Evolutionary conservation across 768 basidiomycete genomes (phyloP).

Genomic region (Tricholomella constricta): DNA sequence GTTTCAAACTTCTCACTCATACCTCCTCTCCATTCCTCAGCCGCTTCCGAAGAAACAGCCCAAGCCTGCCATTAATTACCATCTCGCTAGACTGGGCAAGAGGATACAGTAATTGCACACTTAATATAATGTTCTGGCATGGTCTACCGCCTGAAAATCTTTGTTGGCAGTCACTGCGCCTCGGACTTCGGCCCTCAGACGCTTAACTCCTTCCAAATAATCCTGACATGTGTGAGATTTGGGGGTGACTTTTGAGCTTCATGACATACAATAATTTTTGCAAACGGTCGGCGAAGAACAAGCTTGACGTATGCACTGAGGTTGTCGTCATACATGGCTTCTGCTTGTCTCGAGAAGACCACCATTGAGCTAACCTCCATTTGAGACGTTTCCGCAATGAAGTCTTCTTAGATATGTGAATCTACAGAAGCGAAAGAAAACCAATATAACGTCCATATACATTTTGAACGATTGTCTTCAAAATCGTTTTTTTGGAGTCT

Average conservation of each 20-base stretch:
- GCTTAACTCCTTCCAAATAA: slow-evolving; percentile 91
- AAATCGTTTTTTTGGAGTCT: too few species aligned
- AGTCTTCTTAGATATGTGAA: slow-evolving; percentile 37
- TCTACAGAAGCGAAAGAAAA: slow-evolving; percentile 48
- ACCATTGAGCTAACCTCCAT: slow-evolving; percentile 66
- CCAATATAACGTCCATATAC: too few species aligned
- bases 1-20: background rate
- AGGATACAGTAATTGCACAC: slow-evolving; percentile 58
- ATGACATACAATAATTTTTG: slow-evolving; percentile 76
- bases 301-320: slow-evolving; percentile 84
- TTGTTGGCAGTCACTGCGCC: background rate
- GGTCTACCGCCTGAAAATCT: background rate
- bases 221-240: slow-evolving; percentile 62
- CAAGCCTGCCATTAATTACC: slow-evolving; percentile 85
- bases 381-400: slow-evolving; percentile 78
- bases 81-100: slow-evolving; percentile 79
- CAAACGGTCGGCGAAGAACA: slow-evolving; percentile 82
- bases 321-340: slow-evolving; percentile 88
- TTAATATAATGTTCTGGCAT: background rate
- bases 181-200: slow-evolving; percentile 41
- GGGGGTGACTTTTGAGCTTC: background rate
- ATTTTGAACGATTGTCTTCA: too few species aligned
- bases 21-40: slow-evolving; percentile 36
- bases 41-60: slow-evolving; percentile 68
- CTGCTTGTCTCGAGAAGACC: slow-evolving; percentile 69